Base-by-base conservation (phyloP, 257 asterid species). In the Solanum virginianum region DNA sequence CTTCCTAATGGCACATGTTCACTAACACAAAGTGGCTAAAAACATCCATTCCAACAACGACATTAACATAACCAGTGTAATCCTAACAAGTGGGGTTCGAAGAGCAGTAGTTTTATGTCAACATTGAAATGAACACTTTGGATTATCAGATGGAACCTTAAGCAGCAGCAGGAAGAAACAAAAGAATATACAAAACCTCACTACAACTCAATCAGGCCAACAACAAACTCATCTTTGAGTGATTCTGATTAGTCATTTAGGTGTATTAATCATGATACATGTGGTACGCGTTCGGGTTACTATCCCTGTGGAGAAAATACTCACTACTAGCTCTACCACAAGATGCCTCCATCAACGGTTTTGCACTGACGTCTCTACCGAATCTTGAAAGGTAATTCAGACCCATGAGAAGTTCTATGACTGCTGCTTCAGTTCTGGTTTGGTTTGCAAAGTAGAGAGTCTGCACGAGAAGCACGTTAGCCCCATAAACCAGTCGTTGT, bases 401-500 rank as follows among this genome's bases (percentile, higher is more conserved):
- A 32, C 98, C 95, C 88, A 86, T 81, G 49, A 95, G 91, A 43
- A 94, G 95, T 66, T 95, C 93, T 3, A 91, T 87, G 20, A 92
- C 86, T 1, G 95, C 91, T 68, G 90, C 96, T 87, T 93, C 98
- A 0, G 94, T 90, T 86, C 91, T 87, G 4, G 36, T 83, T 83
- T 87, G 91, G 87, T 91, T 89, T 8, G 98, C 98, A 86, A 91
- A 95, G 92, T 90, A 81, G 80, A 95, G 94, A 10, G 98, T 95
- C 91, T 95, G 97, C 17, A 95, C 93, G 12, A 94, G 94, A 84
- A 95, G 97, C 86, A 93, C 93, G 68, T 92, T 91, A 18, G 91
- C 85, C 74, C 97, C 94, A 75, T 85, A 89, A 80, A 84, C 84
- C 86, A 93, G 41, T 51, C 88, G 86, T 84, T 90, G 94, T 88